Evolutionary conservation across 768 basidiomycete species (phyloP), one percentile per base, ranked within the genome.

Genomic region (Suillus subalutaceus): DNA sequence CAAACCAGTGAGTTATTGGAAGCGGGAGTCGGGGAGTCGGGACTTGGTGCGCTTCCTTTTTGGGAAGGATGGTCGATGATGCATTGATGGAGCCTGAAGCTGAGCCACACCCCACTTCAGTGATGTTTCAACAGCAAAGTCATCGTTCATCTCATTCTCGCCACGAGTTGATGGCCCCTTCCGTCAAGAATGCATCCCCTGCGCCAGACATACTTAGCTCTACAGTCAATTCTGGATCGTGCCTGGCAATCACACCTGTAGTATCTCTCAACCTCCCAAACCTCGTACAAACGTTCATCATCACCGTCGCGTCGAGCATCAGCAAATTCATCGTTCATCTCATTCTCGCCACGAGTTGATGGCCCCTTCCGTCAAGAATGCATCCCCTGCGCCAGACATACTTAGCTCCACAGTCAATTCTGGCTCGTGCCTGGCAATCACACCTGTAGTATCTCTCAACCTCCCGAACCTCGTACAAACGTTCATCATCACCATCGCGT

Each of bases 271-370:
- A 91, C 72, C 73, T 92, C 10, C 80, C 94, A 64, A 93, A 91
- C 72, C 79, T 94, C 53, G 81, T 89, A 37, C 93, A 94, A 76
- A 92, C 91, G 72, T 84, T 92, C 65, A 91, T 96, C 73, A 91
- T 92, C 60, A 90, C 90, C 68, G 90, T 96, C 61, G 90, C 91
- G 1, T 78, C 79, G n/a, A n/a, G n/a, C n/a, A n/a, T n/a, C 70
- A 15, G 43, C 59, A n/a, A 64, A 64, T 44, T 41, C 5, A 46
- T 15, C 70, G 69, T 15, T 70, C 74, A 40, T 58, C 62, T 16
- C 23, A 40, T 23, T 9, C 40, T 63, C 23, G 23, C 23, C 9
- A 32, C 15, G 20, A 37, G 56, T 35, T 32, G 16, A 23, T 30
- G 26, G 15, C 56, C 15, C n/a, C 26, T 32, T 23, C 55, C 46